A percentile compares a stretch with the other conserved stretches of the same genome.
phyloP scores from a whole-genome alignment of 768 basidiomycete genomes.

The Boletus sensibilis region DNA sequence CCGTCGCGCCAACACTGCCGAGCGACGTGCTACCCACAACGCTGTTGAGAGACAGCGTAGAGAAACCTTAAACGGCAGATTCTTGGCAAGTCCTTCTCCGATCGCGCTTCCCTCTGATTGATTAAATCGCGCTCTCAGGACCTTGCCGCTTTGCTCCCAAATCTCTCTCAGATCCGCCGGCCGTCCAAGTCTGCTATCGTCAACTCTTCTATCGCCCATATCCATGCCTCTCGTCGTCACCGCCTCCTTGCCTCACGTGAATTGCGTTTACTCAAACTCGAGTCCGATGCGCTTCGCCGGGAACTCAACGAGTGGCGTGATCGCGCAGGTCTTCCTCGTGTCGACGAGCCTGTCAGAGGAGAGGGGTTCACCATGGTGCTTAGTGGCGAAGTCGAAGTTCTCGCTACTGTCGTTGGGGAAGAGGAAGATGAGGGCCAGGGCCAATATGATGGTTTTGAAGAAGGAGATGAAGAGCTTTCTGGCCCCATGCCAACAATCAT shows the following conservation, averaged over 20 bases:
- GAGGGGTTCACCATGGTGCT: constrained; percentile 73
- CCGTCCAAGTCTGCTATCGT: constrained; percentile 97
- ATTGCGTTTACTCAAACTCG: constrained; percentile 72
- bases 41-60: constrained; percentile 93
- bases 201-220: constrained; percentile 90
- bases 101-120: constrained; percentile 9
- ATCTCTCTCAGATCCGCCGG: constrained; percentile 85
- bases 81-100: constrained; percentile 58
- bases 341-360: constrained; percentile 71
- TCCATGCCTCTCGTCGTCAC: constrained; percentile 79
- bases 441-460: constrained; percentile 38
- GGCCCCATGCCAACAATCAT: constrained; percentile 24
- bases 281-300: constrained; percentile 82
- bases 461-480: constrained; percentile 42
- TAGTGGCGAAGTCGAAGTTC: constrained; percentile 67
- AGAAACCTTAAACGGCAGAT: constrained; percentile 90
- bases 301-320: constrained; percentile 95
- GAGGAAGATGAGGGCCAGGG: constrained; percentile 51
- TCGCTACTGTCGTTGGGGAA: constrained; percentile 51
- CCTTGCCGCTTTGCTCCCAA: constrained; percentile 87
- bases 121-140: constrained; percentile 48
- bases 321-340: constrained; percentile 64
- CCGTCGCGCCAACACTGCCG: constrained; percentile 92
- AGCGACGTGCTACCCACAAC: constrained; percentile 94
- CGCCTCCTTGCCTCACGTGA: constrained; percentile 80